Evolutionary conservation across 345 rosid species (phyloP).

Genomic region (Jatropha curcas): DNA sequence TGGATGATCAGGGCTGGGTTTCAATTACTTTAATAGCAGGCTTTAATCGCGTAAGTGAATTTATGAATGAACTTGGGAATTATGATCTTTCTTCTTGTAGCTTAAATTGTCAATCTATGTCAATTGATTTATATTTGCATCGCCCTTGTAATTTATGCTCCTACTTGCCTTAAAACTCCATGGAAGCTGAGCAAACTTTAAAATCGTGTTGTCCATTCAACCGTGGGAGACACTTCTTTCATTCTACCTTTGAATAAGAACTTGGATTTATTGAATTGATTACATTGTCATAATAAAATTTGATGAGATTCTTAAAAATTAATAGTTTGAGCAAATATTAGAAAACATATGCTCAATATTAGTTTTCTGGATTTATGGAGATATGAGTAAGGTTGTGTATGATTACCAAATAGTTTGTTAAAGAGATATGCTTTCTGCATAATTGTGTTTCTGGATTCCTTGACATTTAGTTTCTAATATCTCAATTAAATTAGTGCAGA

Average conservation of each 20-base stretch:
- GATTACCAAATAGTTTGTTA: background rate
- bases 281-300: background rate
- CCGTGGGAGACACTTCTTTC: background rate
- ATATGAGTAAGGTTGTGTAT: background rate
- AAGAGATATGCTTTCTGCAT: background rate
- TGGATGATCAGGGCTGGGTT: conserved; percentile 61
- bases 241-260: background rate
- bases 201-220: background rate
- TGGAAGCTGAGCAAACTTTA: background rate
- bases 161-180: background rate
- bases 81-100: background rate
- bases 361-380: background rate
- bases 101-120: background rate
- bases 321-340: background rate
- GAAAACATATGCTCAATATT: background rate
- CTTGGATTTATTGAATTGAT: background rate
- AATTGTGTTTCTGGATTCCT: background rate
- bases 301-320: background rate
- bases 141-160: background rate
- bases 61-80: background rate
- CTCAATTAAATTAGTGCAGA: too few species aligned
- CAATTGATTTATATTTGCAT: background rate
- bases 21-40: conserved; percentile 50
- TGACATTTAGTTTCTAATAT: background rate
- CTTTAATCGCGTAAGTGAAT: conserved; percentile 50